phyloP scores from a whole-genome alignment of 768 basidiomycete species.

The Megacollybia marginata region DNA sequence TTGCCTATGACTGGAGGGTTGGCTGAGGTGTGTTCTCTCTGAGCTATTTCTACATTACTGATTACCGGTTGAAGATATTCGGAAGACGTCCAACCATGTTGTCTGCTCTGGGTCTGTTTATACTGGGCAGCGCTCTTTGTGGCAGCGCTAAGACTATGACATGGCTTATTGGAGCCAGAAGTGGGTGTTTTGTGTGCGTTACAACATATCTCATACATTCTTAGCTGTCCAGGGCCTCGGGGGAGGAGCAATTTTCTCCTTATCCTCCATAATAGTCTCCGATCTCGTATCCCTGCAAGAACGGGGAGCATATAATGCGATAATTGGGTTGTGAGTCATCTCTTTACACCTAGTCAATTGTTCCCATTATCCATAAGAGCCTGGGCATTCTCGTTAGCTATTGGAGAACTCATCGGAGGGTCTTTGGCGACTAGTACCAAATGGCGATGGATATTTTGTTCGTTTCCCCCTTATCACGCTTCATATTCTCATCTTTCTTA shows the following conservation, averaged over 20 bases:
- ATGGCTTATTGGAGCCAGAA: background rate
- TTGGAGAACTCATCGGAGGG: background rate
- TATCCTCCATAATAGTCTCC: background rate
- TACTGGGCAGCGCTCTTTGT: background rate
- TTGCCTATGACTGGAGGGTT: conserved; percentile 25
- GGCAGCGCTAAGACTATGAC: background rate
- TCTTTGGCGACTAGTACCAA: background rate
- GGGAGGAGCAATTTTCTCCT: background rate
- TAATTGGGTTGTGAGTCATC: background rate
- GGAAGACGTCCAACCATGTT: background rate
- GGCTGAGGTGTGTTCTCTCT: conserved; percentile 9
- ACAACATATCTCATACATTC: background rate
- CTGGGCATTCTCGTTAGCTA: background rate
- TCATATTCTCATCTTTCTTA: background rate
- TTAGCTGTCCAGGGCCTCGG: background rate
- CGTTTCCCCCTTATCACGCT: background rate
- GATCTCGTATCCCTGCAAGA: background rate
- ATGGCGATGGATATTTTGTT: background rate
- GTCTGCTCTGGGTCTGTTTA: background rate
- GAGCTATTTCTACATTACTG: background rate
- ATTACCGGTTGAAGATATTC: background rate
- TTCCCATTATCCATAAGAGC: background rate
- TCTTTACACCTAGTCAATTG: background rate
- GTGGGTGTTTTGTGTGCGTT: background rate
- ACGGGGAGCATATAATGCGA: background rate